These are phyloP conservation scores for Fusarium anguioides DNA, from an alignment of 2,329 filamentous ascomycete species.

Conservation along the genomic window DNA sequence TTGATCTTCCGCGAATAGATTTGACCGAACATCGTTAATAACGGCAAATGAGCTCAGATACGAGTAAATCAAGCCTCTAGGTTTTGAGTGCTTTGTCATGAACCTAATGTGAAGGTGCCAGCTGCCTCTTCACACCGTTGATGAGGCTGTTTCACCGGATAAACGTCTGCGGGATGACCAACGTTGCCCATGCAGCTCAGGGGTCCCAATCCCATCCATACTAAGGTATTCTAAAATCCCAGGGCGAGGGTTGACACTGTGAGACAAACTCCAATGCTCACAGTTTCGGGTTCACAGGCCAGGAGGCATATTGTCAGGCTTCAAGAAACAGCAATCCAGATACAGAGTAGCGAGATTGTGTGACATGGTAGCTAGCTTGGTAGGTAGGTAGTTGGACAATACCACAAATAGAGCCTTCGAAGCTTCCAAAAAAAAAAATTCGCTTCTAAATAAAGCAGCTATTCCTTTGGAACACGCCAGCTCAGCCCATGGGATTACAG, in stretches of 20 bases:
- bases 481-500: neutral
- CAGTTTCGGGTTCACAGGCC: neutral
- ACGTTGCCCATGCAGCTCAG: conserved; percentile 3
- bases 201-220: conserved; percentile 2
- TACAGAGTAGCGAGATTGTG: conserved; percentile 6
- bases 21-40: neutral
- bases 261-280: neutral
- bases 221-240: neutral
- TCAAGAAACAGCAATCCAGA: neutral
- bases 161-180: conserved; percentile 2
- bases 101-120: neutral
- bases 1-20: neutral
- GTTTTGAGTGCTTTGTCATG: neutral
- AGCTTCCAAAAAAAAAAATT: too few relatives aligned
- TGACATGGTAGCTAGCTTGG: too few relatives aligned
- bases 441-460: neutral
- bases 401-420: neutral
- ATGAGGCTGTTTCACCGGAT: conserved; percentile 12
- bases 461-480: neutral
- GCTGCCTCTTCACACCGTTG: neutral
- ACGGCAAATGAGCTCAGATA: neutral
- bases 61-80: neutral
- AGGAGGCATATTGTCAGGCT: neutral
- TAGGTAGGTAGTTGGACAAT: too few relatives aligned
- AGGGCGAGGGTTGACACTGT: conserved; percentile 1